Base-by-base conservation (phyloP, 2,329 filamentous ascomycete genomes). In the Mycosphaerella arachidis region DNA sequence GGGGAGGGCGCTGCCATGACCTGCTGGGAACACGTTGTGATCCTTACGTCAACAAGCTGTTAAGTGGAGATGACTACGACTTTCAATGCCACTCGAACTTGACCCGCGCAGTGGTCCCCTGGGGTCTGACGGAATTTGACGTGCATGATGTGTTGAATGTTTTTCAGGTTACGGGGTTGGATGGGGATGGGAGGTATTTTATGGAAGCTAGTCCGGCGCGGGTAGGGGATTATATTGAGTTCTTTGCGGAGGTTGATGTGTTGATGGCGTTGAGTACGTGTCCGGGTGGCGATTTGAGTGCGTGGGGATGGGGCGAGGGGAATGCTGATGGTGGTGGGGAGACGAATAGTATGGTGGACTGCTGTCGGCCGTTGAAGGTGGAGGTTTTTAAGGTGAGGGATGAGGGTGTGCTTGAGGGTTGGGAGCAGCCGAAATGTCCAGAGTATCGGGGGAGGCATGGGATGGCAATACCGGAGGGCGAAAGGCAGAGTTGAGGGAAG, bases 1-100 rank as follows among this genome's bases (percentile, higher is more conserved):
- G 69, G 86, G 89, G 68, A 80, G 89, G 53, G 75, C 85, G 59
- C 81, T 90, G 76, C 40, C 90, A 95, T 77, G 91, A 95, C 75
- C 78, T 95, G 24, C 78, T 95, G 4, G 91, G 90, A 37, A 95
- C 90, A 29, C 80, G 91, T 48, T 95, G 91, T 74, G 91, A 94
- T 74, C 90, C 90, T 1, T 95, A 94, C 71, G 87, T 94, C 71
- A 91, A 90, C 72, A 79, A 83, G 40, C 81, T 94, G 63, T 83
- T 95, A 55, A 84, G 82, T 3, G 86, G 85, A n/a, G 81, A 84
- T 53, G 80, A 81, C 33, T 94, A 91, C 71, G 87, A 94, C 72
- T 93, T 84, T 73, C 90, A 94, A 72, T 95, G 91, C 73, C 90
- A 93, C 70, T 91, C 87, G 1, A 95, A 95, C 72, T 81, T 95